These are phyloP conservation scores for Penicillium sp. DNA, from an alignment of 2,329 filamentous ascomycete species.

Conservation along the genomic window DNA sequence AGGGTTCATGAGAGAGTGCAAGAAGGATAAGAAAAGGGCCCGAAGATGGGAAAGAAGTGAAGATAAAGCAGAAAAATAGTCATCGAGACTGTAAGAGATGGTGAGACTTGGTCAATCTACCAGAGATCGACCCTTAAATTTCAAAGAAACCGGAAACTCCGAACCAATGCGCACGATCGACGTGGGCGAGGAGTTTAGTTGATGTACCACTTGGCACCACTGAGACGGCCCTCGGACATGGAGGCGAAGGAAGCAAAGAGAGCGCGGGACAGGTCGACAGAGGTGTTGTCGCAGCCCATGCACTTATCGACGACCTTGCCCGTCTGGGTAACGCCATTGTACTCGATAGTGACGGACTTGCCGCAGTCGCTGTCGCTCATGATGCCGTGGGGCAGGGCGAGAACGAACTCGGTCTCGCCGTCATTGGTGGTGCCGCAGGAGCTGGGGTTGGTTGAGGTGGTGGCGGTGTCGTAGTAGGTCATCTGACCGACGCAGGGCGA, in stretches of 20 bases:
- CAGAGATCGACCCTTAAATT: constrained; percentile 17
- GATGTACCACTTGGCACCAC: constrained; percentile 41
- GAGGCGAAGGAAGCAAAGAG: constrained; percentile 50
- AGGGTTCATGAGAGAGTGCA: constrained; percentile 13
- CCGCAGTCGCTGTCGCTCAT: constrained; percentile 70
- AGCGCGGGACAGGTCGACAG: constrained; percentile 58
- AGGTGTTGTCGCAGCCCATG: constrained; percentile 55
- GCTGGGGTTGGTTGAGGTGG: constrained; percentile 49
- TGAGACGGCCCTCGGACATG: constrained; percentile 38
- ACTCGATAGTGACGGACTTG: constrained; percentile 59
- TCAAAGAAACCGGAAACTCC: neutral
- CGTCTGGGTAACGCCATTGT: constrained; percentile 53
- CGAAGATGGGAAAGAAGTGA: constrained; percentile 15
- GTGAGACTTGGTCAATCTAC: constrained; percentile 18
- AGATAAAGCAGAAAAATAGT: constrained; percentile 9
- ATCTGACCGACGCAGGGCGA: constrained; percentile 54
- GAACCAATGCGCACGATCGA: constrained; percentile 15
- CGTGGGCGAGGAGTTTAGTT: constrained; percentile 23
- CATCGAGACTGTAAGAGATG: constrained; percentile 15
- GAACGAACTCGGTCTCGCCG: constrained; percentile 55
- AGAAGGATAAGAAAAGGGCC: constrained; percentile 13
- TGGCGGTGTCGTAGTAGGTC: constrained; percentile 67
- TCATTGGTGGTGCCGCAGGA: constrained; percentile 60
- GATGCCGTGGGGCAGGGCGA: constrained; percentile 61
- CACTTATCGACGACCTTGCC: constrained; percentile 70